phyloP scores from a whole-genome alignment of 2,329 filamentous ascomycete species.

The Claviceps monticola region DNA sequence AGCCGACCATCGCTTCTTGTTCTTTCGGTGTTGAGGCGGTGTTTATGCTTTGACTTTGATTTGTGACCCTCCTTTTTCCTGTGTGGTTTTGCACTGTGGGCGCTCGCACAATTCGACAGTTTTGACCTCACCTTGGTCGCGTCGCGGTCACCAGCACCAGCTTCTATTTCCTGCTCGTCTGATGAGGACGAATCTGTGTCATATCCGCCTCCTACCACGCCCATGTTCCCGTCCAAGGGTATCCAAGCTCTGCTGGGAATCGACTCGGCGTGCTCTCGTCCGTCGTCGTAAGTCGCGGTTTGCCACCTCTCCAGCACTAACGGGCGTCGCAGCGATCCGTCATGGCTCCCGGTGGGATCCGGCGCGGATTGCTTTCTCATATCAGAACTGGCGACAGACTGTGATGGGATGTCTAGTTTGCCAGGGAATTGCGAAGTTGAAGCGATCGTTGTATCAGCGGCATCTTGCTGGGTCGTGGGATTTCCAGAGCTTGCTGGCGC shows the following conservation, averaged over 20 bases:
- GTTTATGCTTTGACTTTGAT: constrained; percentile 31
- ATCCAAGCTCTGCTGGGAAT: constrained; percentile 7
- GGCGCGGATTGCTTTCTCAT: constrained; percentile 1
- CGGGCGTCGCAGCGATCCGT: neutral
- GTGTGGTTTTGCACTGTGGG: neutral
- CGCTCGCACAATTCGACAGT: neutral
- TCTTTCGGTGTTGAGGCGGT: constrained; percentile 50
- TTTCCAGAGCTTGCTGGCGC: neutral
- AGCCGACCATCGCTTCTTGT: constrained; percentile 57
- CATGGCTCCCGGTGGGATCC: neutral
- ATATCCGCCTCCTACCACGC: neutral
- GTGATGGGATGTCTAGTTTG: constrained; percentile 1
- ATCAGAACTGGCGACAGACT: neutral
- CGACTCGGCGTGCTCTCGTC: constrained; percentile 3
- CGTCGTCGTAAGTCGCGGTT: neutral
- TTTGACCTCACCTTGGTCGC: neutral
- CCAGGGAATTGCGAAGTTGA: neutral
- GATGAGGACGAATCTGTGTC: constrained; percentile 2
- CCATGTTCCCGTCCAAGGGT: neutral
- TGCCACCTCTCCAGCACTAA: constrained; percentile 5
- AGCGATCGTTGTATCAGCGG: neutral
- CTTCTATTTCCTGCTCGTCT: neutral
- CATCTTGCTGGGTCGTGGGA: neutral
- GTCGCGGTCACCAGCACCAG: neutral
- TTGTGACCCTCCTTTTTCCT: neutral